Evolutionary conservation across 78 protist species (phyloP).

Genomic region (Dictyostelium capitatum): DNA sequence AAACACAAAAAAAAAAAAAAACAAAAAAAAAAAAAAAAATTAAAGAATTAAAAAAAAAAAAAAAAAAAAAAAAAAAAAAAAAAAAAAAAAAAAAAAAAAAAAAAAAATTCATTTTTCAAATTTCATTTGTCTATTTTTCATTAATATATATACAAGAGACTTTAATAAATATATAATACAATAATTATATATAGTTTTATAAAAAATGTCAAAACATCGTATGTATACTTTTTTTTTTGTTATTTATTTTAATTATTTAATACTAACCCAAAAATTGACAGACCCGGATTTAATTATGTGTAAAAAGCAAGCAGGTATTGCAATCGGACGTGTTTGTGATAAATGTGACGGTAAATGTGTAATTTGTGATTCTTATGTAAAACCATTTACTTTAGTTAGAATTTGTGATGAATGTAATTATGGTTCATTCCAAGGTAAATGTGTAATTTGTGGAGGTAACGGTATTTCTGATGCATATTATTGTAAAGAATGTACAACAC

Average conservation of each 20-base stretch:
- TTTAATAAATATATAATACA: not conserved
- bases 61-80: not conserved
- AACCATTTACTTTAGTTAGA: slow-evolving; percentile 92
- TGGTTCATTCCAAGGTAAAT: slow-evolving; percentile 93
- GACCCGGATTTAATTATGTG: slow-evolving; percentile 94
- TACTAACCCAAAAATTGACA: not conserved
- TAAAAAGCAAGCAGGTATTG: slow-evolving; percentile 93
- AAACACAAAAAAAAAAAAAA: no score
- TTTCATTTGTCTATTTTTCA: not conserved
- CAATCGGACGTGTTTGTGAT: slow-evolving; percentile 92
- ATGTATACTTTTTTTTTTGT: not conserved
- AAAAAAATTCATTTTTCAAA: no score
- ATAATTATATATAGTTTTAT: no score
- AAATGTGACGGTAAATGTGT: slow-evolving; percentile 97
- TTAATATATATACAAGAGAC: not conserved
- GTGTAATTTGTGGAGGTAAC: slow-evolving; percentile 94
- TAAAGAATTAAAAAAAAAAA: not conserved
- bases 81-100: no score
- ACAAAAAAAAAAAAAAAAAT: not conserved
- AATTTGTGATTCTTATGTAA: slow-evolving; percentile 95
- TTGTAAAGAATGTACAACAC: slow-evolving; percentile 95
- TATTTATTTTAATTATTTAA: not conserved
- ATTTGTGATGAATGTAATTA: slow-evolving; percentile 98
- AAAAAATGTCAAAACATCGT: slow-evolving; percentile 35
- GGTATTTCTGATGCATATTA: slow-evolving; percentile 97